Evolutionary conservation across 345 rosid species (phyloP), one percentile per base, ranked within the genome.

Genomic region (Mallotus nudiflorus): DNA sequence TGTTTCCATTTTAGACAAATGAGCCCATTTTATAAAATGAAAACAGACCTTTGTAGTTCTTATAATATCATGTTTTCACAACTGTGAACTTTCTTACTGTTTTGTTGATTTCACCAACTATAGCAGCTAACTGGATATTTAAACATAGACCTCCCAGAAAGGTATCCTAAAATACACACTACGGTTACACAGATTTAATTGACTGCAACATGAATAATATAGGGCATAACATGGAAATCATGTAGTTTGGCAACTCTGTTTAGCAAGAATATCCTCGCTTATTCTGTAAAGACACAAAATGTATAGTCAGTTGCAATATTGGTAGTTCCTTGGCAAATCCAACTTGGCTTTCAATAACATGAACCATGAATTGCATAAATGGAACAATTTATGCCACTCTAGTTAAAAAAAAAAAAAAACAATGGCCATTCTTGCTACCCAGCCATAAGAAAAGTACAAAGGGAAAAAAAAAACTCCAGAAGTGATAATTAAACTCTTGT

Each of bases 261-360:
- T 42, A 22, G 19, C 5, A 29, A 62, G 50, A 27, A 5, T 62
- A 62, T 62, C n/a, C n/a, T 42, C 33, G 24, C n/a, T 22, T 6
- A 2, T 31, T 29, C 54, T 4, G 14, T 46, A 15, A 44, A 64
- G 40, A n/a, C 25, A 11, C 42, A 45, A 49, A 63, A 14, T 42
- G 20, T 39, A 44, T 27, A 24, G 28, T 8, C 13, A 62, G 12
- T 14, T 6, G 37, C 10, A n/a, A n/a, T n/a, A n/a, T n/a, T 28
- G 40, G n/a, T 7, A 1, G n/a, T 24, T 18, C 52, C 37, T 54
- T 39, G 22, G 16, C 49, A 31, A 28, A 33, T 25, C 61, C 46
- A 24, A 15, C 49, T 51, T 51, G 27, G 25, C 37, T 14, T 67
- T 40, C 25, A 22, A 66, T 51, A 51, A 67, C 44, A 67, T 53